A percentile compares a stretch with the other conserved stretches of the same genome.
Conservation (phyloP, 148 eudicot genomes). For the Cornus kousa region DNA sequence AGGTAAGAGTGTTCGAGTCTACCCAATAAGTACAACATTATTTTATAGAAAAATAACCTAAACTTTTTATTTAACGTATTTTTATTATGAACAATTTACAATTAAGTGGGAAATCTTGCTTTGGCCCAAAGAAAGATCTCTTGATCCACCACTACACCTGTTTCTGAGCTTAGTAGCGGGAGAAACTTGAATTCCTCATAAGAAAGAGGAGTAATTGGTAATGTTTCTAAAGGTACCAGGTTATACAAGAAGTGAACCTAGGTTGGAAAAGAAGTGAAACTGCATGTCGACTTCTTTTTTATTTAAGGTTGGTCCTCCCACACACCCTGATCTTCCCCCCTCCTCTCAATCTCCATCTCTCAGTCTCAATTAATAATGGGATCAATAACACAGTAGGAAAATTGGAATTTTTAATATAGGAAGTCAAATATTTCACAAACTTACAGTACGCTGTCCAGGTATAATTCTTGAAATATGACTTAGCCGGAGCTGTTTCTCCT, state of each 20-base stretch:
- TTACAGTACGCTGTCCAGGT: constrained; percentile 85
- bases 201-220: neutral
- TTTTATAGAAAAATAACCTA: too few relatives aligned
- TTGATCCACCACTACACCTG: too few relatives aligned
- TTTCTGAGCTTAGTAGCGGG: too few relatives aligned
- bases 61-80: too few relatives aligned
- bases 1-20: too few relatives aligned
- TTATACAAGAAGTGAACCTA: neutral
- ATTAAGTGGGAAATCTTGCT: too few relatives aligned
- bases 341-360: neutral
- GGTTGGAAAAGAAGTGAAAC: neutral
- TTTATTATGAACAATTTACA: too few relatives aligned
- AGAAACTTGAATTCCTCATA: too few relatives aligned
- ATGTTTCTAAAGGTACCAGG: neutral
- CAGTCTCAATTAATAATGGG: neutral
- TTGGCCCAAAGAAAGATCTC: too few relatives aligned
- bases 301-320: neutral
- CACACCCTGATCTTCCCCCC: neutral
- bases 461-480: constrained; percentile 65
- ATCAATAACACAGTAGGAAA: neutral
- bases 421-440: constrained; percentile 6
- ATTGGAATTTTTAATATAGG: too few relatives aligned
- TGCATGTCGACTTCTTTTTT: neutral
- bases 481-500: constrained; percentile 63
- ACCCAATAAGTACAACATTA: too few relatives aligned